phyloP scores from a whole-genome alignment of 805 yeast genomes.

The Ogataea chonburiensis region DNA sequence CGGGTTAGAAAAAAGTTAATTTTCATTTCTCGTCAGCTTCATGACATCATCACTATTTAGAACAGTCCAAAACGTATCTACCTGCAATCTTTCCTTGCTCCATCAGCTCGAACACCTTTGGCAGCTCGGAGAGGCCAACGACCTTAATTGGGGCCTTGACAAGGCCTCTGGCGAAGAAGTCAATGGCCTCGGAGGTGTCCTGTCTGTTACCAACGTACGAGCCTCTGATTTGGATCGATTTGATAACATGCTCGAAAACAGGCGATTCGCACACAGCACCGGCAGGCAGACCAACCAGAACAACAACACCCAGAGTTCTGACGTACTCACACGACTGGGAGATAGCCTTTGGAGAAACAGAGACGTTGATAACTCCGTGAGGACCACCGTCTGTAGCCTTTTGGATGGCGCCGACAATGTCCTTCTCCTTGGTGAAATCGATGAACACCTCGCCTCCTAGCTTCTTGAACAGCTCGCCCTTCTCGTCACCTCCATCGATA shows the following conservation, averaged over 20 bases:
- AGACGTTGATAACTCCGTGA: conserved; percentile 70
- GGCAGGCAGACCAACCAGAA: conserved; percentile 73
- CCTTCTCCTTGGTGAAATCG: conserved; percentile 49
- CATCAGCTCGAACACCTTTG: conserved; percentile 73
- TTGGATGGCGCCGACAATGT: conserved; percentile 41
- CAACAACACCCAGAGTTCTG: conserved; percentile 61
- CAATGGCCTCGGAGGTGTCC: conserved; percentile 77
- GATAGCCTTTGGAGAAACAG: conserved; percentile 54
- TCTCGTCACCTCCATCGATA: conserved; percentile 75
- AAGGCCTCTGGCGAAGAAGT: conserved; percentile 66
- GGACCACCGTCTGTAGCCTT: conserved; percentile 51
- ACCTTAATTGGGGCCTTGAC: conserved; percentile 67
- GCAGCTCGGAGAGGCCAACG: conserved; percentile 72
- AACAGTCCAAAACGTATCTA: conserved; percentile 83
- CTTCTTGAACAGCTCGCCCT: conserved; percentile 49
- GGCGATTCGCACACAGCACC: conserved; percentile 70
- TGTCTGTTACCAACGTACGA: conserved; percentile 90
- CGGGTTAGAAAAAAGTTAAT: conserved; percentile 17
- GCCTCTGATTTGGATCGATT: conserved; percentile 71
- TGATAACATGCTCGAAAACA: conserved; percentile 73
- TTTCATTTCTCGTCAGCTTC: conserved; percentile 1
- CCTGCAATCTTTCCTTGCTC: conserved; percentile 84
- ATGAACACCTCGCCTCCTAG: conserved; percentile 65
- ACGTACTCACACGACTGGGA: conserved; percentile 58
- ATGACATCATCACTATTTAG: conserved; percentile 40